Percentiles rank a stretch among this genome's conserved stretches.
These are phyloP conservation scores for Prunus salicina DNA, from an alignment of 306 rosid species.

Conservation along the genomic window DNA sequence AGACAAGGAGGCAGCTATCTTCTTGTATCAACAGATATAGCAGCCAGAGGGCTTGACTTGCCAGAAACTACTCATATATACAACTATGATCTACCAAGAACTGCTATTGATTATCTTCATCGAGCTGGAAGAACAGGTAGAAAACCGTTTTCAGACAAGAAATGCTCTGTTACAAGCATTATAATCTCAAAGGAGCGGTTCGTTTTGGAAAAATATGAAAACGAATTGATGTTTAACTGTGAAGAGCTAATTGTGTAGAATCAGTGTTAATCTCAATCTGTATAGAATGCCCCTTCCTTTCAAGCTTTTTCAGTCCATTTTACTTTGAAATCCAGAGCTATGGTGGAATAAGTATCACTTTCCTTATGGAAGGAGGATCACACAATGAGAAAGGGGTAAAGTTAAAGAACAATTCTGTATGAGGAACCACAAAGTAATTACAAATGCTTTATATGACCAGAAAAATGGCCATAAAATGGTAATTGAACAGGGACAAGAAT, in stretches of 20 bases:
- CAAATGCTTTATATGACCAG: too few species aligned
- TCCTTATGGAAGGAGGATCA: not conserved
- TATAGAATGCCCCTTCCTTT: not conserved
- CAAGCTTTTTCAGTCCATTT: not conserved
- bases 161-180: constrained; percentile 70
- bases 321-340: not conserved
- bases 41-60: constrained; percentile 90
- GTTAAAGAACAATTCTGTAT: too few species aligned
- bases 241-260: constrained; percentile 51
- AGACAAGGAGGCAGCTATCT: constrained; percentile 77
- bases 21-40: constrained; percentile 83
- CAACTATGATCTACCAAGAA: constrained; percentile 84
- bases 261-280: constrained; percentile 8
- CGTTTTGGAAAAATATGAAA: constrained; percentile 83
- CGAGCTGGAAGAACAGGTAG: constrained; percentile 95
- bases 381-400: not conserved
- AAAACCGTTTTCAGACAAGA: constrained; percentile 75
- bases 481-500: too few species aligned
- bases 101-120: constrained; percentile 80
- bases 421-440: too few species aligned
- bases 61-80: constrained; percentile 89
- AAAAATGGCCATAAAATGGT: too few species aligned
- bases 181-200: constrained; percentile 64
- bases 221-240: constrained; percentile 68
- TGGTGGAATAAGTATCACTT: not conserved